Evolutionary conservation across 768 basidiomycete species (phyloP).

Genomic region (Terana coerulea): DNA sequence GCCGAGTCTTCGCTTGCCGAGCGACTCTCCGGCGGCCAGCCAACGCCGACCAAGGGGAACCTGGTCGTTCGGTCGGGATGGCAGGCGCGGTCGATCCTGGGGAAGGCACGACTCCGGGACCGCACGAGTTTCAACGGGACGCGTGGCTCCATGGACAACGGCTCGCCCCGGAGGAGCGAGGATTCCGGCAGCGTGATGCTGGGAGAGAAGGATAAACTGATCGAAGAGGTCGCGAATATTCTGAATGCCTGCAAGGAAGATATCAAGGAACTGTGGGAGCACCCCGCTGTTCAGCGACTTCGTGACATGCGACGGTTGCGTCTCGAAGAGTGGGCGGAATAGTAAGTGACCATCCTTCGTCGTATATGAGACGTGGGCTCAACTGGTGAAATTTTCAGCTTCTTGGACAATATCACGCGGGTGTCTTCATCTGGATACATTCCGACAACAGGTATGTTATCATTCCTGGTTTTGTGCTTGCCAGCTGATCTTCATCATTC

Average conservation of each 20-base stretch:
- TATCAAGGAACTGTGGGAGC: conserved; percentile 68
- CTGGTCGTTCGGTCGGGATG: conserved; percentile 79
- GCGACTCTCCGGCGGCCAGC: conserved; percentile 69
- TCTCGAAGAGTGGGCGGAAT: conserved; percentile 86
- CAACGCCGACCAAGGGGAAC: conserved; percentile 61
- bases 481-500: conserved; percentile 14
- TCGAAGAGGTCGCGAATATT: conserved; percentile 59
- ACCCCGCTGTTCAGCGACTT: conserved; percentile 65
- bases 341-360: conserved; percentile 49
- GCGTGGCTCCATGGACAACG: conserved; percentile 27
- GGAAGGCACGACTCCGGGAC: conserved; percentile 29
- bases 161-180: conserved; percentile 19
- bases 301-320: conserved; percentile 67
- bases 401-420: conserved; percentile 68
- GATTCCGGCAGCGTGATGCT: conserved; percentile 23
- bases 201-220: conserved; percentile 46
- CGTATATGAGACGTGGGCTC: background rate
- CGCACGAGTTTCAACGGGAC: conserved; percentile 22
- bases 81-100: conserved; percentile 62
- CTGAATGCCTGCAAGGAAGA: conserved; percentile 58
- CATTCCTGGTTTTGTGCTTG: background rate
- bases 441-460: conserved; percentile 62
- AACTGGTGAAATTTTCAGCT: conserved; percentile 43
- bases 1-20: conserved; percentile 64
- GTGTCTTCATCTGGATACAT: conserved; percentile 67